These are phyloP conservation scores for Begonia loranthoides DNA, from an alignment of 306 rosid genomes.

Conservation along the genomic window DNA sequence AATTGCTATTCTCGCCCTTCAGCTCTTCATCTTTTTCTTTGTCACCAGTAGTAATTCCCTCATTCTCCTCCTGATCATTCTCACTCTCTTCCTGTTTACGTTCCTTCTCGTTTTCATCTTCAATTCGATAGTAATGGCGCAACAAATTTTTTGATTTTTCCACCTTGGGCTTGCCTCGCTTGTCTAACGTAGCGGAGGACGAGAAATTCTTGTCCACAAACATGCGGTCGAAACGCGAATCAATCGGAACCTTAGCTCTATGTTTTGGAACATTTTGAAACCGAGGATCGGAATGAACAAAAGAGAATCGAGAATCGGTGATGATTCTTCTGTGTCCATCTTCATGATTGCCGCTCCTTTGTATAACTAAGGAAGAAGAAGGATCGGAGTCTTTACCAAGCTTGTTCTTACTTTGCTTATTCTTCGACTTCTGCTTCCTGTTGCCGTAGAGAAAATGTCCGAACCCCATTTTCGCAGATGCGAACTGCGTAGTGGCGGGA, in stretches of 20 bases:
- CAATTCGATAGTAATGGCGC: slow-evolving; percentile 42
- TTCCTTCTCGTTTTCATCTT: slow-evolving; percentile 15
- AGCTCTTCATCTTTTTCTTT: slow-evolving; percentile 8
- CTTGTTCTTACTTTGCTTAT: slow-evolving; percentile 11
- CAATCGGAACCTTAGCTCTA: slow-evolving; percentile 51
- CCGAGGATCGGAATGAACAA: slow-evolving; percentile 66
- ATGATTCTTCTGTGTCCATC: slow-evolving; percentile 19
- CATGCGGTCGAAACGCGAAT: slow-evolving; percentile 55
- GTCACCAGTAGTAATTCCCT: too few relatives aligned
- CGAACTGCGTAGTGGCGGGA: too few relatives aligned
- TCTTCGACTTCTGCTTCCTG: slow-evolving; percentile 14
- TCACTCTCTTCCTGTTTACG: slow-evolving; percentile 12
- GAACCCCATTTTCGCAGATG: too few relatives aligned
- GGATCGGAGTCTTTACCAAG: background rate
- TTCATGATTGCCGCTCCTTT: background rate
- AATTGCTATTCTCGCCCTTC: slow-evolving; percentile 10
- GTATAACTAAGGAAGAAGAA: slow-evolving; percentile 3
- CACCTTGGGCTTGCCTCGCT: slow-evolving; percentile 52
- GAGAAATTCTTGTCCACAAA: slow-evolving; percentile 51
- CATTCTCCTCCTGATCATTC: slow-evolving; percentile 13
- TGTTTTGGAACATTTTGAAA: slow-evolving; percentile 59
- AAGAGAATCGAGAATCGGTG: slow-evolving; percentile 47
- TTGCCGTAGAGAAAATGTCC: too few relatives aligned
- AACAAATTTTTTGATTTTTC: slow-evolving; percentile 15
- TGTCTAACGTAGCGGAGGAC: slow-evolving; percentile 61